Conservation (phyloP, 768 basidiomycete species). For the Pisolithus tinctorius region DNA sequence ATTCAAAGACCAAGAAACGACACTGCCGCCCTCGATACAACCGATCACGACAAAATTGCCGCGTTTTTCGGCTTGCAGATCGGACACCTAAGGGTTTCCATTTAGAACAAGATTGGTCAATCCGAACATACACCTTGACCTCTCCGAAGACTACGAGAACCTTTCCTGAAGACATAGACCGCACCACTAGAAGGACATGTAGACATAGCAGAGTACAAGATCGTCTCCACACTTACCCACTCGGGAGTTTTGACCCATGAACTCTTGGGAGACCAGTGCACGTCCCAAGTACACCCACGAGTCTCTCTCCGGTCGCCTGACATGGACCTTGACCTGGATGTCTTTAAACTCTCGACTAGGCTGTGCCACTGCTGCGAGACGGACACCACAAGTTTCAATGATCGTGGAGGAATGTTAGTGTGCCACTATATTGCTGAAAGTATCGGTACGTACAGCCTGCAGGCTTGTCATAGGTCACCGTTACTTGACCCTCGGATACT, state of each 20-base stretch:
- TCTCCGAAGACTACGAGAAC: constrained; percentile 65
- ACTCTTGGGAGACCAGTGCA: constrained; percentile 69
- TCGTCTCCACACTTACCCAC: constrained; percentile 50
- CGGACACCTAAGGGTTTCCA: constrained; percentile 39
- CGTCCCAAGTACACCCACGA: constrained; percentile 79
- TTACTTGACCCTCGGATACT: constrained; percentile 13
- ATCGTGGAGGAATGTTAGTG: constrained; percentile 7
- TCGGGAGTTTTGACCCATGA: constrained; percentile 68
- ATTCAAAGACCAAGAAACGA: constrained; percentile 87
- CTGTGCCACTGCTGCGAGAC: constrained; percentile 16
- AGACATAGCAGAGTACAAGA: constrained; percentile 5
- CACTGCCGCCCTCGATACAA: constrained; percentile 64
- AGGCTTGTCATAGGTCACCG: constrained; percentile 9
- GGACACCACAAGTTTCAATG: neutral
- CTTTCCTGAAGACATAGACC: constrained; percentile 60
- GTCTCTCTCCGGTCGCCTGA: constrained; percentile 71
- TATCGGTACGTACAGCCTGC: constrained; percentile 14
- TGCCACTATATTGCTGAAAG: neutral
- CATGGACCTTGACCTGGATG: constrained; percentile 80
- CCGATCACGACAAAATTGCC: constrained; percentile 85
- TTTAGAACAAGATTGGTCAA: neutral
- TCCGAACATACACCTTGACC: constrained; percentile 32
- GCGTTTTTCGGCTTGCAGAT: constrained; percentile 80
- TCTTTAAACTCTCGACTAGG: constrained; percentile 54
- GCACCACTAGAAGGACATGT: constrained; percentile 12